phyloP scores from a whole-genome alignment of 768 basidiomycete genomes.

The Mycena sanguinolenta region DNA sequence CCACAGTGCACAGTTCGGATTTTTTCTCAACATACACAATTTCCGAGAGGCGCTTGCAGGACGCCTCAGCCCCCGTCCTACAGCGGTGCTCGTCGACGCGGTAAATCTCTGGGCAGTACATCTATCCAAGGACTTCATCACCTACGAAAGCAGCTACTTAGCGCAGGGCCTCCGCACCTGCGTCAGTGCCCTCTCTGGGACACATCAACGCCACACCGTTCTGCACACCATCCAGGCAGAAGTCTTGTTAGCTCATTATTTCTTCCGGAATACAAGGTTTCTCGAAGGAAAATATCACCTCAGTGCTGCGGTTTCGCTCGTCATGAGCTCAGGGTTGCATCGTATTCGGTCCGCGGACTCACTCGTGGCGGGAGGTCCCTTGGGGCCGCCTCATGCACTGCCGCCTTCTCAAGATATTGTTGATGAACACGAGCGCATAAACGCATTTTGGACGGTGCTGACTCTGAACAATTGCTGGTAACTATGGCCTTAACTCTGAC shows the following conservation, averaged over 20 bases:
- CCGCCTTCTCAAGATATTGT: conserved; percentile 41
- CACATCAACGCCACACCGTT: neutral
- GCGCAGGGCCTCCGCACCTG: neutral
- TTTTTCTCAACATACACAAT: conserved; percentile 58
- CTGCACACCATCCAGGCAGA: conserved; percentile 50
- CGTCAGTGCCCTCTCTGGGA: neutral
- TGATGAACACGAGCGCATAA: conserved; percentile 43
- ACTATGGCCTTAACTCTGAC: too few relatives aligned
- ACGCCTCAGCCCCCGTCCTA: conserved; percentile 1
- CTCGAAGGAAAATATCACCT: conserved; percentile 59
- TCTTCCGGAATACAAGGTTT: conserved; percentile 54
- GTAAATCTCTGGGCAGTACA: conserved; percentile 7
- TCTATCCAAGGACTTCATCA: conserved; percentile 2
- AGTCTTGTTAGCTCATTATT: conserved; percentile 58
- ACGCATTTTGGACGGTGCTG: conserved; percentile 48
- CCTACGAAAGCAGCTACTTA: neutral
- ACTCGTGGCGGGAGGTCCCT: neutral
- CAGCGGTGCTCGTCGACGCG: neutral
- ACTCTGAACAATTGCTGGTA: conserved; percentile 51
- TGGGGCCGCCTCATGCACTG: conserved; percentile 15
- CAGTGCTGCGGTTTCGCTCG: conserved; percentile 5
- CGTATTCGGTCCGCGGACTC: neutral
- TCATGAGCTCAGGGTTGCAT: neutral
- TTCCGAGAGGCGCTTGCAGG: conserved; percentile 40
- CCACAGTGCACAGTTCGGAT: conserved; percentile 50